phyloP scores from a whole-genome alignment of 2,329 filamentous ascomycete species.

The Pezicula carpinea region DNA sequence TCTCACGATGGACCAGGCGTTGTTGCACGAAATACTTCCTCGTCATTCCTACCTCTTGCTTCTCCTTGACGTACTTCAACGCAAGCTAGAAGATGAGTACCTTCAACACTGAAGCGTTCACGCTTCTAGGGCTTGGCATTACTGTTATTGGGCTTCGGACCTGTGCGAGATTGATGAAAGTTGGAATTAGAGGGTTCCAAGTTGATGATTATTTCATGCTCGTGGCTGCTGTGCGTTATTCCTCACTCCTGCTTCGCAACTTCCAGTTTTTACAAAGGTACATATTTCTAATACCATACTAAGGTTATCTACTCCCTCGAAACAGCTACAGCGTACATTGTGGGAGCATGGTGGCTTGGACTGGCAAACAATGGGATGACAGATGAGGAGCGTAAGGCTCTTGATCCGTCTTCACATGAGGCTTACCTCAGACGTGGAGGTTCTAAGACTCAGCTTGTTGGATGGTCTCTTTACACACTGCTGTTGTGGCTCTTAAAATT shows the following conservation, averaged over 20 bases:
- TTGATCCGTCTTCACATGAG: conserved; percentile 40
- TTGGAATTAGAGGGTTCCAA: conserved; percentile 45
- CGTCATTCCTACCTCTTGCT: too few relatives aligned
- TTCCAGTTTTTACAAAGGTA: neutral
- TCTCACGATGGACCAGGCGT: too few relatives aligned
- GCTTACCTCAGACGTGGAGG: conserved; percentile 45
- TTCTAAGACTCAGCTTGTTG: conserved; percentile 47
- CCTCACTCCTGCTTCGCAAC: neutral
- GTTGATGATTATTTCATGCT: conserved; percentile 56
- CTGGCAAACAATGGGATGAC: conserved; percentile 55
- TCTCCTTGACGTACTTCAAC: too few relatives aligned
- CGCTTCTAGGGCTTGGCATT: conserved; percentile 28
- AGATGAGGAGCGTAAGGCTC: conserved; percentile 38
- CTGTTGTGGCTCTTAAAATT: conserved; percentile 49
- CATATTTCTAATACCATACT: neutral
- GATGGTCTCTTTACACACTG: conserved; percentile 49
- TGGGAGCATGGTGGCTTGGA: conserved; percentile 43
- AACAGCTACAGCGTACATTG: conserved; percentile 42
- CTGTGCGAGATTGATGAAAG: conserved; percentile 40
- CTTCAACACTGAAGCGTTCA: conserved; percentile 42
- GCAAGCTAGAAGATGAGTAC: neutral
- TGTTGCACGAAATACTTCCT: too few relatives aligned
- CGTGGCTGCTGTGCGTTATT: conserved; percentile 41
- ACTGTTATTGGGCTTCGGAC: conserved; percentile 2
- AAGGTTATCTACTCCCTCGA: conserved; percentile 47